Conservation (phyloP, 768 basidiomycete species). For the Hemileccinum rubropunctum region DNA sequence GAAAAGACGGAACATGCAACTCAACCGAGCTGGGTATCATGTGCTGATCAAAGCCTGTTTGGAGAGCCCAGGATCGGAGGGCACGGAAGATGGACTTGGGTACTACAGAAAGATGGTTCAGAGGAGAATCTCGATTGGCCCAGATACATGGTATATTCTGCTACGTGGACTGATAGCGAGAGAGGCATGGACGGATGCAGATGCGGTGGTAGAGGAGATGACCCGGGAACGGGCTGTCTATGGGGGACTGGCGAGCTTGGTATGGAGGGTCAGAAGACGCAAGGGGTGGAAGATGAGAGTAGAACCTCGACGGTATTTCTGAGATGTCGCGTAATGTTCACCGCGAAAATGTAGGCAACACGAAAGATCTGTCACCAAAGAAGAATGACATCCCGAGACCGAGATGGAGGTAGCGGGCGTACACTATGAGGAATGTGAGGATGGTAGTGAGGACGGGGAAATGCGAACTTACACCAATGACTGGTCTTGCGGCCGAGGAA, state of each 20-base stretch:
- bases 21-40: constrained; percentile 72
- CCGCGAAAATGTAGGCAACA: constrained; percentile 15
- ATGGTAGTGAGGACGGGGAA: constrained; percentile 1
- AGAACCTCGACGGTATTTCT: constrained; percentile 30
- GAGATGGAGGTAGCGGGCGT: constrained; percentile 64
- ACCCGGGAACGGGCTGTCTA: constrained; percentile 43
- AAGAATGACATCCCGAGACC: constrained; percentile 68
- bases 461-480: constrained; percentile 68
- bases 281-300: constrained; percentile 29
- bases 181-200: constrained; percentile 59
- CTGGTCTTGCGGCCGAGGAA: constrained; percentile 86
- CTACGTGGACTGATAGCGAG: constrained; percentile 60
- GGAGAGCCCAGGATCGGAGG: constrained; percentile 46
- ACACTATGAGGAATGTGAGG: constrained; percentile 45
- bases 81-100: constrained; percentile 51
- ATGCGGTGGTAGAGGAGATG: constrained; percentile 63
- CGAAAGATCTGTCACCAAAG: constrained; percentile 34
- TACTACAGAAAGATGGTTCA: constrained; percentile 62
- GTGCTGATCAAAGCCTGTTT: constrained; percentile 70
- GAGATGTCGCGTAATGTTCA: constrained; percentile 15
- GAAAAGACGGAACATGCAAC: constrained; percentile 48
- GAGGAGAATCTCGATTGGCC: constrained; percentile 43
- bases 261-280: constrained; percentile 46
- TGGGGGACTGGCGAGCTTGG: constrained; percentile 45
- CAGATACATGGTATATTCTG: constrained; percentile 78